Base-by-base conservation (phyloP, 441 rosid species). In the Gossypium armourianum region DNA sequence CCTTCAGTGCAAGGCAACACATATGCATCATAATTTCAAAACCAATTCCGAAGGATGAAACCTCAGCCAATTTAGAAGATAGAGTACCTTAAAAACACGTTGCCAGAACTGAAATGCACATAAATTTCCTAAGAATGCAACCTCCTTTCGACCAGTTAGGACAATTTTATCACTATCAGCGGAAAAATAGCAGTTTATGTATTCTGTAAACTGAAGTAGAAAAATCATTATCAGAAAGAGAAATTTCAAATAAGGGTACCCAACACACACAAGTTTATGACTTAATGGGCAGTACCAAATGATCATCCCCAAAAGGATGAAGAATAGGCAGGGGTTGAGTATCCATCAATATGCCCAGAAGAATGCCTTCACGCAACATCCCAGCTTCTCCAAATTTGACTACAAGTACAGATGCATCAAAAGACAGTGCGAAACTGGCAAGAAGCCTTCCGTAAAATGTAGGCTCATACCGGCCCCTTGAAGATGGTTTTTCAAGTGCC, bases 51-150 rank as follows among this genome's bases (percentile, higher is more conserved):
- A 74, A 15, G 50, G 16, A 49, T 49, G 43, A 62, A 20, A 40
- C 58, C 23, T 74, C 53, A 55, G 56, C 62, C 21, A 72, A 52
- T 68, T 40, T 17, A 80, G 52, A 58, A 67, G 10, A 66, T 55
- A 54, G 12, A 13, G 36, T 78, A 90, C 97, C 91, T 89, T 89
- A 77, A 91, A 88, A 73, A 82, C 84, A 64, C 79, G 87, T 68
- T 89, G 94, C 98, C 97, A 93, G 80, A 93, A 93, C 85, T 88
- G 86, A 79, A 82, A 91, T 32, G 97, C 95, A 73, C 87, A 78
- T 29, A 91, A 81, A 77, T 93, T 93, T 62, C 84, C 98, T 78
- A 93, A 74, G 29, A 89, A 77, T 53, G 74, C 23, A 76, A 64
- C 74, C 85, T 91, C 98, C 81, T 79, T 86, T 58, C 80, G 84